Evolutionary conservation across 768 basidiomycete species (phyloP).

Genomic region (Punctularia strigosozonata): DNA sequence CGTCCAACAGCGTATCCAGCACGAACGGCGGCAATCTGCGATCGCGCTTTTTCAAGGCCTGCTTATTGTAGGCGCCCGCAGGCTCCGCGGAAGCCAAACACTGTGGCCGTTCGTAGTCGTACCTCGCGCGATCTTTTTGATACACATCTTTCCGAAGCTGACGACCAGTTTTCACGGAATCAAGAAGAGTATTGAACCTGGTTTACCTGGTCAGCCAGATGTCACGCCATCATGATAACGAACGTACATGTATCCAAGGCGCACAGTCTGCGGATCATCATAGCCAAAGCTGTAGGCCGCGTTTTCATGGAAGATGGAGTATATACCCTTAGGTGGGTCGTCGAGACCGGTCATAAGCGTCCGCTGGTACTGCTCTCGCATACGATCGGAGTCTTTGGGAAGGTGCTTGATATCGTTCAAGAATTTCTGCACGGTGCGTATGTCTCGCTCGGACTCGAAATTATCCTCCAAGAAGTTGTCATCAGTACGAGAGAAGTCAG

Average conservation of each 20-base stretch:
- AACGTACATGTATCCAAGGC: neutral
- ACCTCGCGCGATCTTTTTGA: no score
- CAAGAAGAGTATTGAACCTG: neutral
- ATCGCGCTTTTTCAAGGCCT: no score
- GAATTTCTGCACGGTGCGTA: neutral
- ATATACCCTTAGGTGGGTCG: constrained; percentile 18
- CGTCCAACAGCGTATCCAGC: neutral
- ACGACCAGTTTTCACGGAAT: neutral
- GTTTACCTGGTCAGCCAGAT: neutral
- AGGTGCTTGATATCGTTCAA: neutral
- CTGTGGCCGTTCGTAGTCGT: no score
- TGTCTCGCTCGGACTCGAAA: neutral
- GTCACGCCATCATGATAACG: neutral
- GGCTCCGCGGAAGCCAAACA: no score
- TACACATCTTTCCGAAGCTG: no score
- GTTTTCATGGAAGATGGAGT: neutral
- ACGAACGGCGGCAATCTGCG: neutral
- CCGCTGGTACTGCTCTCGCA: neutral
- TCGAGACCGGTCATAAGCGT: neutral
- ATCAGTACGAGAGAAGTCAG: neutral
- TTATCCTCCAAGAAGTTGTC: neutral
- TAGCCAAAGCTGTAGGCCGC: neutral
- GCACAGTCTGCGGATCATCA: neutral
- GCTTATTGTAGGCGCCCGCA: no score
- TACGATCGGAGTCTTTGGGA: neutral